Evolutionary conservation across 257 asterid species (phyloP), one percentile per base, ranked within the genome.

Genomic region (Gentiana macrophylla): DNA sequence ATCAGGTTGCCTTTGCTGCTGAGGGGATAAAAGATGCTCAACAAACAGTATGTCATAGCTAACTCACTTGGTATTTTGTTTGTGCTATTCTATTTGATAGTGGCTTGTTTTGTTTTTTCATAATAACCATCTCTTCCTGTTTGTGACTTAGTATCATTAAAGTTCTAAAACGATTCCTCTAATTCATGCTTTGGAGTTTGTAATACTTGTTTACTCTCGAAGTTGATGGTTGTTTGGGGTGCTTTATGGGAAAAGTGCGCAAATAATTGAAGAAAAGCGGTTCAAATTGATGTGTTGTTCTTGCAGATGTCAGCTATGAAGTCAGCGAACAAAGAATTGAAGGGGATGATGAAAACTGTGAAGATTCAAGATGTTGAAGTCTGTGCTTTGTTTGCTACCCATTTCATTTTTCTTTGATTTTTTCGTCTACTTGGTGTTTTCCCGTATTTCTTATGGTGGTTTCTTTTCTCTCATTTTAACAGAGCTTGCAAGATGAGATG

Each of bases 331-430:
- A 86, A 86, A 65, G 98, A 86, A 64, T 89, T 84, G 67, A 84
- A 86, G 67, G 98, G 96, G 77, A 84, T 90, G 96, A 90, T 90
- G 98, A 90, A 90, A 77, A 86, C 91, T 15, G 94, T 90, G 82
- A 90, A 86, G 76, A 84, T 86, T 82, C 85, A 90, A 76, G 96
- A 90, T 64, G 70, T 90, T 61, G 96, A 90, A 80, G 98, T 90
- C 53, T 61, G 91, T 74, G 56, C 67, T 15, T 43, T 55, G 2
- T 45, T 37, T 48, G 38, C 51, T 8, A 56, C 11, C 51, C 9
- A 47, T n/a, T 61, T 44, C 56, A 10, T 33, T 13, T 50, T 12
- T 7, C 46, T 55, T 44, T 8, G 2, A 63, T 47, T 36, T 2
- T 6, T 32, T 49, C 1, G 57, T 32, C 36, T 53, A 4, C 9